Percentiles rank a stretch among this genome's conserved stretches.
Conservation (phyloP, 345 rosid species). For the Hypericum perforatum region DNA sequence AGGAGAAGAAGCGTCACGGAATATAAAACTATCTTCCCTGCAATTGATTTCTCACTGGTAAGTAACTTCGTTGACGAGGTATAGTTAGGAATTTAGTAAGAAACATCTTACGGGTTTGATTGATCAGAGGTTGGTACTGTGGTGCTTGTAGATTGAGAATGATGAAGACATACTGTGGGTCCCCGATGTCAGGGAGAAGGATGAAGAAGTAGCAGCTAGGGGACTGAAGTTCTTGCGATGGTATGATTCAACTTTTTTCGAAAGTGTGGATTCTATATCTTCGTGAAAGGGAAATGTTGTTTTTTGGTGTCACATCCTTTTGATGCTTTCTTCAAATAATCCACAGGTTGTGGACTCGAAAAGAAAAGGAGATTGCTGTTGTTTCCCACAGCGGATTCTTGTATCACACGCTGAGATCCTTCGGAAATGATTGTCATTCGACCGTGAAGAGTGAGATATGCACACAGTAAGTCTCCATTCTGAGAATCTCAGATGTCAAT, state of each 20-base stretch:
- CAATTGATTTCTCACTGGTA: constrained; percentile 70
- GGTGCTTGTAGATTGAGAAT: constrained; percentile 41
- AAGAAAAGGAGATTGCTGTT: constrained; percentile 68
- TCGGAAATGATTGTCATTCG: constrained; percentile 45
- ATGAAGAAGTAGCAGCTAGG: constrained; percentile 54
- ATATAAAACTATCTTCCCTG: constrained; percentile 57
- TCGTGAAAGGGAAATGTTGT: neutral
- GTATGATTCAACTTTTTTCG: constrained; percentile 18
- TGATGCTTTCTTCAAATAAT: constrained; percentile 4
- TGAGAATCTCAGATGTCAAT: no score
- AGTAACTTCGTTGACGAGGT: constrained; percentile 14
- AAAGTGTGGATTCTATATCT: neutral
- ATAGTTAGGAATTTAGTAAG: neutral
- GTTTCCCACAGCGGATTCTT: constrained; percentile 71
- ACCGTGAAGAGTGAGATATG: constrained; percentile 42
- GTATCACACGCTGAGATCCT: constrained; percentile 39
- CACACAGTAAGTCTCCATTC: constrained; percentile 36
- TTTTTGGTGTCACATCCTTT: neutral
- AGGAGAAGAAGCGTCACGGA: constrained; percentile 54
- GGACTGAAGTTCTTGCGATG: constrained; percentile 64
- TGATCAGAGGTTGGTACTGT: constrained; percentile 4
- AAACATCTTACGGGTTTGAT: neutral
- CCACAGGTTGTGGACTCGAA: constrained; percentile 68
- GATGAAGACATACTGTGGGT: constrained; percentile 49
- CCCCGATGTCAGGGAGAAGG: constrained; percentile 41